Conservation (phyloP, 192 early-diverging fungal species). For the Dissophora globulifera region DNA sequence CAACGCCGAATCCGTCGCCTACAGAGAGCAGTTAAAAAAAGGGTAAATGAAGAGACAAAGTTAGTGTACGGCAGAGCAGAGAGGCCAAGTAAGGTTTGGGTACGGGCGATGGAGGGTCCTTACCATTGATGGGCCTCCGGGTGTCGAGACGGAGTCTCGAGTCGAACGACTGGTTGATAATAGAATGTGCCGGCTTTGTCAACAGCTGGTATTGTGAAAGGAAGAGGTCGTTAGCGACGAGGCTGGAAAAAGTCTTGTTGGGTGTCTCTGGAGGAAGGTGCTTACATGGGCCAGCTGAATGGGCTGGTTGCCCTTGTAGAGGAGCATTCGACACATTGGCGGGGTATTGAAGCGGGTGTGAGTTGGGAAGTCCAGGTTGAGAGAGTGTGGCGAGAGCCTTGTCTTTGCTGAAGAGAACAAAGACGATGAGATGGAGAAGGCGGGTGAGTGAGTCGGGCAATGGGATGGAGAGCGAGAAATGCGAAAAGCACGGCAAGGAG, state of each 20-base stretch:
- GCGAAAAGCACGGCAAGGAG: background rate
- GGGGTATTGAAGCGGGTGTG: constrained; percentile 47
- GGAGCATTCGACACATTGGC: constrained; percentile 75
- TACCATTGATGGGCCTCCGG: constrained; percentile 75
- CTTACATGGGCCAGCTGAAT: constrained; percentile 76
- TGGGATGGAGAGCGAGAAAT: background rate
- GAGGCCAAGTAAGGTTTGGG: background rate
- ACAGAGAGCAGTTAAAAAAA: constrained; percentile 6
- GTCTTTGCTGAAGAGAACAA: too few species aligned
- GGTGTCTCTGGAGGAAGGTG: background rate
- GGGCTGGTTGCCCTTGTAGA: constrained; percentile 83
- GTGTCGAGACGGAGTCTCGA: constrained; percentile 74
- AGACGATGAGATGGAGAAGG: too few species aligned
- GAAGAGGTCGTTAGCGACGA: background rate
- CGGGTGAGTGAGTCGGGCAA: too few species aligned
- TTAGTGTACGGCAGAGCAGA: background rate
- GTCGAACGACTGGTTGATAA: constrained; percentile 85
- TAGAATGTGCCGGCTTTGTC: constrained; percentile 80
- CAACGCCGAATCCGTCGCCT: constrained; percentile 86
- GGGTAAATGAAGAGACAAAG: background rate
- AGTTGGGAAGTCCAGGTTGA: constrained; percentile 46
- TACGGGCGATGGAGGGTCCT: background rate
- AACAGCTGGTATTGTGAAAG: constrained; percentile 56
- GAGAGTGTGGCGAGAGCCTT: constrained; percentile 1
- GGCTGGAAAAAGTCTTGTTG: background rate